These are phyloP conservation scores for Phytopythium mirpurense DNA, from an alignment of 352 stramenopile species.

Conservation along the genomic window DNA sequence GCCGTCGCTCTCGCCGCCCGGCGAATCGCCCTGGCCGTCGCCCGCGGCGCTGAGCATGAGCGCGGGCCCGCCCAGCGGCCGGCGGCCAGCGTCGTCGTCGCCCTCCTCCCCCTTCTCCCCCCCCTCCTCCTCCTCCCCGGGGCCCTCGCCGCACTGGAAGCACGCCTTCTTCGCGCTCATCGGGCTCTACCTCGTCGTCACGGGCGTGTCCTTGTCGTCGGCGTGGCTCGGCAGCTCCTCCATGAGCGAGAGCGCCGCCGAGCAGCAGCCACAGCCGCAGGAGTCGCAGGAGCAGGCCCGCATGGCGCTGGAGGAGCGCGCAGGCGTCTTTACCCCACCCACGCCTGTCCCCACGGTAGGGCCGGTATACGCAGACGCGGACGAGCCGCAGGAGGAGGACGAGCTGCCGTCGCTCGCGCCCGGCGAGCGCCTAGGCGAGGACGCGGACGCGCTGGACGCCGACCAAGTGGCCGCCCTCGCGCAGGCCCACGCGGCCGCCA, in stretches of 20 bases:
- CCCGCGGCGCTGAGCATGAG: conserved; percentile 6
- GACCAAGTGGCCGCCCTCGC: conserved; percentile 3
- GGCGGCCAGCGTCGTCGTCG: neutral
- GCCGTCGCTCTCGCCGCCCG: conserved; percentile 15
- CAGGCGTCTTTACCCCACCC: neutral
- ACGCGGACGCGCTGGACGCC: conserved; percentile 5
- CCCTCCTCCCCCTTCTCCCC: too few relatives aligned
- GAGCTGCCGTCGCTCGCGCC: conserved; percentile 10
- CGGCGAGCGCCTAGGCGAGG: neutral
- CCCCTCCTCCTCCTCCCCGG: too few relatives aligned
- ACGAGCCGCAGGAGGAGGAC: conserved; percentile 11
- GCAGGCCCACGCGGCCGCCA: neutral
- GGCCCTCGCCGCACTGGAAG: conserved; percentile 14
- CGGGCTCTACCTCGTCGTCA: conserved; percentile 16
- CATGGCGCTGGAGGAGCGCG: neutral
- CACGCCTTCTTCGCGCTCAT: conserved; percentile 24
- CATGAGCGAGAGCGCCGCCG: too few relatives aligned
- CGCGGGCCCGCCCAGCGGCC: neutral
- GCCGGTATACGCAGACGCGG: neutral
- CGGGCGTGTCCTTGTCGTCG: conserved; percentile 14
- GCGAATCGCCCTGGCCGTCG: conserved; percentile 1
- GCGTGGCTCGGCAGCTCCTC: too few relatives aligned
- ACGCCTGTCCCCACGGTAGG: neutral
- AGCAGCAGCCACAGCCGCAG: too few relatives aligned
- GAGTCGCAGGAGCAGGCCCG: conserved; percentile 5